A percentile compares a stretch with the other conserved stretches of the same genome.
Conservation (phyloP, 1,284 basidiomycete genomes). For the Marasmius tenuissimus region DNA sequence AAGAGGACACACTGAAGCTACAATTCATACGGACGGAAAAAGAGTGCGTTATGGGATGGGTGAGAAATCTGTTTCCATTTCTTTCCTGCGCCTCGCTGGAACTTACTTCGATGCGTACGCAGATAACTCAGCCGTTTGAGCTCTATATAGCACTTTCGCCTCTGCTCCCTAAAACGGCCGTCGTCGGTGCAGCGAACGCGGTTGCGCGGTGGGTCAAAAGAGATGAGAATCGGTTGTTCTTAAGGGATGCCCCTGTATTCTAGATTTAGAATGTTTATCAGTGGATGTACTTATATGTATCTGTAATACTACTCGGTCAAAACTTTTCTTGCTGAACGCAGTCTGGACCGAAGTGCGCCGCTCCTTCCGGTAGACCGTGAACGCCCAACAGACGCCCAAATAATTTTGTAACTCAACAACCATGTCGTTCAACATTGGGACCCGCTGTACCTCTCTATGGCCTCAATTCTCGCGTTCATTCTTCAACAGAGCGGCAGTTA, state of each 20-base stretch:
- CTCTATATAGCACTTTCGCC: constrained; percentile 86
- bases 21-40: constrained; percentile 82
- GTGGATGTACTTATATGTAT: not conserved
- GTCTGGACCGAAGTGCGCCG: too few relatives aligned
- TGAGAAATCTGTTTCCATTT: constrained; percentile 33
- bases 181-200: constrained; percentile 84
- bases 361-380: not conserved
- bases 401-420: not conserved
- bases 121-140: constrained; percentile 94
- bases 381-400: not conserved
- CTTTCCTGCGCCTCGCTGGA: not conserved
- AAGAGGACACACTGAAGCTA: constrained; percentile 74
- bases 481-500: constrained; percentile 36
- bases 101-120: not conserved
- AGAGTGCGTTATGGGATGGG: constrained; percentile 91
- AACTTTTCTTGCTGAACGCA: too few relatives aligned
- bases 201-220: constrained; percentile 89
- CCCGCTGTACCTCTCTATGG: constrained; percentile 22
- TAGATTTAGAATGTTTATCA: constrained; percentile 26
- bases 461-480: constrained; percentile 35
- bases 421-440: constrained; percentile 5
- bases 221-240: constrained; percentile 81
- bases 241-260: constrained; percentile 87
- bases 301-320: too few relatives aligned
- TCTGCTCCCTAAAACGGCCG: constrained; percentile 81